Evolutionary conservation across 2,329 filamentous ascomycete genomes (phyloP), one percentile per base, ranked within the genome.

Genomic region (Exutisphaerella laricina): DNA sequence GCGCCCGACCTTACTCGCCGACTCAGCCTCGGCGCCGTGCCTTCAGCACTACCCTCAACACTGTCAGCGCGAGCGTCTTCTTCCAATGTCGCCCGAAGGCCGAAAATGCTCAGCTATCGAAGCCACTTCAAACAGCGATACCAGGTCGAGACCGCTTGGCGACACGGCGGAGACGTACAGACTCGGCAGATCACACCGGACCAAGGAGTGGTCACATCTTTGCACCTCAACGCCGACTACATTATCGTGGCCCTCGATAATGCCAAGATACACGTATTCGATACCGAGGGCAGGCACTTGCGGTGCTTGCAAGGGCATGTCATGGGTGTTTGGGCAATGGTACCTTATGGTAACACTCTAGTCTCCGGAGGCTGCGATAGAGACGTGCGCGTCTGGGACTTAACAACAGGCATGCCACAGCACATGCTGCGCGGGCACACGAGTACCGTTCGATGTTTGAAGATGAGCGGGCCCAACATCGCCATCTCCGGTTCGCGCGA

Each of bases 241-340:
- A 97, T 98, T 58, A 88, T 98, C 35, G 88, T 97, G 51, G 92
- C 92, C 37, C 77, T 98, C 50, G 92, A 98, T 70, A 98, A 97
- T 66, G 90, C 92, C 26, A 94, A 94, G 71, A 98, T 98, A 33
- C 92, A 98, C 66, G 89, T 98, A 18, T 98, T 97, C 62, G 87
- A 97, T 63, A 89, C 88, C 1, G 80, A 92, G 54, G 92, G 92
- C 23, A 82, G 88, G 55, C 81, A 88, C 51, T 82, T 94, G 57
- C 87, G 88, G 63, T 95, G 88, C 2, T 70, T 98, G 20, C 84
- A 92, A 60, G 92, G 92, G 8, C 92, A 98, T 69, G 86, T 97
- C 32, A 98, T 98, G 92, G 92, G 92, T 29, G 92, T 98, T 14
- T 98, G 92, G 92, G 92, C 92, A 36, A 97, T 98, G 90, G 88